These are phyloP conservation scores for Drechslerella stenobrocha DNA, from an alignment of 2,329 filamentous ascomycete genomes.

Conservation along the genomic window DNA sequence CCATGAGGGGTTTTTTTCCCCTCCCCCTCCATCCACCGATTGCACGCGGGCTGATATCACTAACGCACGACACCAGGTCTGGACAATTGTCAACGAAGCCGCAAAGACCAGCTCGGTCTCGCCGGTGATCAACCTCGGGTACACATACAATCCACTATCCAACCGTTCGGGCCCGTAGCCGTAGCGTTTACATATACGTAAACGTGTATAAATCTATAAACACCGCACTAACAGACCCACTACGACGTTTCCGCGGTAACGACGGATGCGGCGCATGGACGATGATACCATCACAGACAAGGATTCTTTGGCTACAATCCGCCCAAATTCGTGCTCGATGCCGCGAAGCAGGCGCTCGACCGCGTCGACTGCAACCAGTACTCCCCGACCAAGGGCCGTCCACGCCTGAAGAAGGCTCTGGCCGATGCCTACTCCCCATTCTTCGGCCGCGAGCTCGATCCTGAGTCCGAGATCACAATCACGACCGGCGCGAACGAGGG, in stretches of 20 bases:
- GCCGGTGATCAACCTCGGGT: constrained; percentile 71
- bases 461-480: constrained; percentile 90
- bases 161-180: too few species aligned
- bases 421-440: constrained; percentile 88
- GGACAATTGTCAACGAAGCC: constrained; percentile 70
- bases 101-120: constrained; percentile 66
- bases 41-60: not conserved
- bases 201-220: not conserved
- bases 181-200: too few species aligned
- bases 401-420: constrained; percentile 87
- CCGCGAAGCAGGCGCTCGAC: constrained; percentile 85
- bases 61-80: constrained; percentile 51
- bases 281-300: constrained; percentile 55
- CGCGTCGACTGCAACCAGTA: constrained; percentile 98
- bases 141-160: constrained; percentile 61
- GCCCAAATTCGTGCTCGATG: constrained; percentile 83
- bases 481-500: constrained; percentile 88
- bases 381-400: constrained; percentile 89
- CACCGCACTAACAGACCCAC: not conserved
- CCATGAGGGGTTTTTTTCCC: constrained; percentile 13
- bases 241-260: not conserved
- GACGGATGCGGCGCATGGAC: not conserved
- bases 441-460: constrained; percentile 79
- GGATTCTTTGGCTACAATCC: constrained; percentile 92
- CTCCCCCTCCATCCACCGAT: not conserved